These are phyloP conservation scores for Pseudogymnoascus sp. DNA, from an alignment of 2,329 filamentous ascomycete genomes.

Conservation along the genomic window DNA sequence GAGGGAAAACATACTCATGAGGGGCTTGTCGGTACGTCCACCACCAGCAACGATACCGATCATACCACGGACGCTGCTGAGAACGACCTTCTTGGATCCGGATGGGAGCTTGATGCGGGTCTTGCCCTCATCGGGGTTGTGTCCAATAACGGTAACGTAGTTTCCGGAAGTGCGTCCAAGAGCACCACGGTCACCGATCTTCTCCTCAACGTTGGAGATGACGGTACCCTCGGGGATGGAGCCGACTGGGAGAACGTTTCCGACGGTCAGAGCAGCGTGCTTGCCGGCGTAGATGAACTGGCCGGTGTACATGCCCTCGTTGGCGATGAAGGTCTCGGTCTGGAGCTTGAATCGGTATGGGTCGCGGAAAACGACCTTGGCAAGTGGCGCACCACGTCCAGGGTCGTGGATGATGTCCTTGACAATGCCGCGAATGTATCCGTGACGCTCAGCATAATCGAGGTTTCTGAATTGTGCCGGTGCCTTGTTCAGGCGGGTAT, in stretches of 20 bases:
- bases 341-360: conserved; percentile 97
- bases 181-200: conserved; percentile 91
- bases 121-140: conserved; percentile 99
- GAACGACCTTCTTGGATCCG: conserved; percentile 98
- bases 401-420: conserved; percentile 98
- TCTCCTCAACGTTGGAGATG: conserved; percentile 98
- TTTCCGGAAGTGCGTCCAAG: conserved; percentile 97
- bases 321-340: conserved; percentile 99
- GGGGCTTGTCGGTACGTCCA: conserved; percentile 98
- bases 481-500: conserved; percentile 89
- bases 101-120: conserved; percentile 99
- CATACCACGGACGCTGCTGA: conserved; percentile 90
- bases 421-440: conserved; percentile 94
- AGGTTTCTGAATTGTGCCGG: conserved; percentile 93
- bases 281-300: conserved; percentile 99
- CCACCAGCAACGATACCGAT: conserved; percentile 99
- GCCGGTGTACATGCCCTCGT: conserved; percentile 99
- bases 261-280: conserved; percentile 93
- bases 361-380: conserved; percentile 93
- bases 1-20: conserved; percentile 62
- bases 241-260: conserved; percentile 91
- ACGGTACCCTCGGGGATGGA: conserved; percentile 99
- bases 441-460: conserved; percentile 95
- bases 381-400: conserved; percentile 94
- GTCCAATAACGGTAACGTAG: conserved; percentile 96